A percentile compares a stretch with the other conserved stretches of the same genome.
Conservation (phyloP, 192 early-diverging fungal genomes). For the Entomortierella beljakovae region DNA sequence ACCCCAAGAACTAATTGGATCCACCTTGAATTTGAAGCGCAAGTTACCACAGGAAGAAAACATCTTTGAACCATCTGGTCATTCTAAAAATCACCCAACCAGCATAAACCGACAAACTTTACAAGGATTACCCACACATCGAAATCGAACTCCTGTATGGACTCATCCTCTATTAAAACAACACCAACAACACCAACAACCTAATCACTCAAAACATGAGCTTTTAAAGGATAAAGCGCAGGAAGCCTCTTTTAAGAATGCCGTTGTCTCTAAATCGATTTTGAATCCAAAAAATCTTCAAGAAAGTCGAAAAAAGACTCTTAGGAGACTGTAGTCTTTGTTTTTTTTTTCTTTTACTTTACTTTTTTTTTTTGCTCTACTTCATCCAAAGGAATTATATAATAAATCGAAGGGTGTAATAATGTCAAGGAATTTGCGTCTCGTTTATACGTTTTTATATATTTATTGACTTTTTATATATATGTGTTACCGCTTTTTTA, state of each 20-base stretch:
- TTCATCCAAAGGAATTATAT: no score
- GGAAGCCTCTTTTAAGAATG: background rate
- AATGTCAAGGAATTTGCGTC: no score
- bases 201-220: slow-evolving; percentile 1
- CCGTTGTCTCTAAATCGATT: background rate
- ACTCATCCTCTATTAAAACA: background rate
- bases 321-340: background rate
- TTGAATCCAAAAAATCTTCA: background rate
- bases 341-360: slow-evolving; percentile 14
- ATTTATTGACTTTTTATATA: no score
- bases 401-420: no score
- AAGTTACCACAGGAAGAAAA: slow-evolving; percentile 2
- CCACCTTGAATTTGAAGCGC: background rate
- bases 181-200: background rate
- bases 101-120: slow-evolving; percentile 1
- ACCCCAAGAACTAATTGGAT: background rate
- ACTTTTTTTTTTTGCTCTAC: slow-evolving; percentile 1
- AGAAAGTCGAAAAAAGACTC: slow-evolving; percentile 9
- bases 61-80: background rate
- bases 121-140: slow-evolving; percentile 9
- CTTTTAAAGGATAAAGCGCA: background rate
- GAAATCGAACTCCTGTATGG: background rate
- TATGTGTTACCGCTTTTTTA: background rate
- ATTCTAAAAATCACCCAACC: background rate
- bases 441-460: no score